These are phyloP conservation scores for Acacia concinna DNA, from an alignment of 331 rosid species.

Conservation along the genomic window DNA sequence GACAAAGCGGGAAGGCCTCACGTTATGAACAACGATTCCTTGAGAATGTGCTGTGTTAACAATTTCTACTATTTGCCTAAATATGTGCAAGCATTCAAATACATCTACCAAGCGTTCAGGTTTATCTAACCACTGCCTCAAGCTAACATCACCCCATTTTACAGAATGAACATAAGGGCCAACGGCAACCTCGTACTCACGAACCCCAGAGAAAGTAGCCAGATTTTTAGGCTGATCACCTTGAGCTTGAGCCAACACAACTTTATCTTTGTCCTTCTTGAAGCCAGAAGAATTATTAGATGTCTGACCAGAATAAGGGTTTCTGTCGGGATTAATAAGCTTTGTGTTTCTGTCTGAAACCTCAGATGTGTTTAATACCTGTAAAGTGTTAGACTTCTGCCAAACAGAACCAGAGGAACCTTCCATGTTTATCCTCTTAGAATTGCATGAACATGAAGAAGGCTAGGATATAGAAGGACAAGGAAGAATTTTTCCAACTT, in stretches of 20 bases:
- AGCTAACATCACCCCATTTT: conserved; percentile 76
- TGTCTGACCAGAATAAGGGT: conserved; percentile 49
- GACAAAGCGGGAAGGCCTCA: conserved; percentile 90
- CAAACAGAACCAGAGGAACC: conserved; percentile 67
- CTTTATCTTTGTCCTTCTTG: conserved; percentile 49
- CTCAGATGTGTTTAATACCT: conserved; percentile 60
- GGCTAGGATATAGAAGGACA: conserved; percentile 36
- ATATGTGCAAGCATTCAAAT: conserved; percentile 79
- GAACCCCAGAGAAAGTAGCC: conserved; percentile 60
- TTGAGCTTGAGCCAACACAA: conserved; percentile 43
- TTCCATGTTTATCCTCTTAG: conserved; percentile 72
- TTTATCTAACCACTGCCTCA: conserved; percentile 95
- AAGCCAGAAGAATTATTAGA: conserved; percentile 45
- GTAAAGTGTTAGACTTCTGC: conserved; percentile 53
- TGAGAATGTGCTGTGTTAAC: conserved; percentile 74
- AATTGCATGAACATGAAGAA: conserved; percentile 47
- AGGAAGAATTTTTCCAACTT: conserved; percentile 34
- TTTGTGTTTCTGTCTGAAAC: conserved; percentile 54
- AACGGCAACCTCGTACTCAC: conserved; percentile 55
- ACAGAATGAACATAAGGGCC: conserved; percentile 54
- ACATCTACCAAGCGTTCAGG: conserved; percentile 66
- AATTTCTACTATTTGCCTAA: conserved; percentile 82
- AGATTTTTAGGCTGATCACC: conserved; percentile 27
- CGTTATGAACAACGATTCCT: conserved; percentile 88
- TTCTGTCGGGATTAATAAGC: conserved; percentile 34